Evolutionary conservation across 2,329 filamentous ascomycete species (phyloP), one percentile per base, ranked within the genome.

Genomic region (Alternaria longipes): DNA sequence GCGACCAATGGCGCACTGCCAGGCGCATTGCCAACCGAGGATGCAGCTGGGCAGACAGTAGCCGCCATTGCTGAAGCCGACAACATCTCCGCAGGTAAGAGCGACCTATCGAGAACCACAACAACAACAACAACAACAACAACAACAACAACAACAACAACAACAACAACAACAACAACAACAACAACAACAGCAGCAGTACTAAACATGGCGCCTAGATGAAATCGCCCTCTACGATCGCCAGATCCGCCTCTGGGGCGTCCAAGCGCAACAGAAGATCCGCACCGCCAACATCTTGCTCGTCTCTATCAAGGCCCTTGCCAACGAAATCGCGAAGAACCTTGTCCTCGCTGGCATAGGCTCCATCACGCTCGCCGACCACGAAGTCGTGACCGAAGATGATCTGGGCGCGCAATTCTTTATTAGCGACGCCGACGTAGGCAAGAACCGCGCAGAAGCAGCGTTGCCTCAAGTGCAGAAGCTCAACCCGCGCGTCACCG

Each of bases 141-240:
- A n/a, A n/a, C n/a, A n/a, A n/a, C n/a, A n/a, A n/a, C n/a, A n/a
- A n/a, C n/a, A n/a, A n/a, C n/a, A n/a, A n/a, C n/a, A n/a, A n/a
- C n/a, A n/a, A 24, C 36, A 20, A 9, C 56, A 47, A 11, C 56
- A 22, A 20, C 20, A 20, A 20, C 20, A 20, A 20, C 3, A 20
- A 20, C 22, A 5, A 5, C 22, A 22, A 7, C 24, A 24, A 6
- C 36, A 32, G 14, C 56, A 47, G 14, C 56, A 47, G 14, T 54
- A 24, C 57, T 62, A 55, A 63, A 3, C 53, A 6, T 16, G 5
- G 5, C 9, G 5, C 46, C 26, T 60, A 92, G 95, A 98, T 80
- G 95, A 99, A 77, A 97, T 98, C 74, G 95, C 94, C 14, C 88
- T 98, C 6, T 99, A 99, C 78, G 95, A 99, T 81, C 90, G 95